Evolutionary conservation across 2,329 filamentous ascomycete genomes (phyloP).

Genomic region (Dendryphion nanum): DNA sequence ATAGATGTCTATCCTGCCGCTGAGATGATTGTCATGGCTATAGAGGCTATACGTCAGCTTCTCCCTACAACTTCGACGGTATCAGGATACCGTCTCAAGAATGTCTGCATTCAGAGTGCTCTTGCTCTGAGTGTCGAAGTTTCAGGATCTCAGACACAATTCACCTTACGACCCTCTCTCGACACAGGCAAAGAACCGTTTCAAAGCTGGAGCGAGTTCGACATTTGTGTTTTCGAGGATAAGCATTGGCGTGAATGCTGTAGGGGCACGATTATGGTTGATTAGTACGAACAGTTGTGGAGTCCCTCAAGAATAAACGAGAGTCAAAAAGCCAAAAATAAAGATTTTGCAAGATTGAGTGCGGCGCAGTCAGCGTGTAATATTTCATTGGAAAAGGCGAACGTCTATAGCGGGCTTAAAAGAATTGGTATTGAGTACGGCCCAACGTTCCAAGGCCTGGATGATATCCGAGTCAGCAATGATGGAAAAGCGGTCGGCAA

Average conservation of each 20-base stretch:
- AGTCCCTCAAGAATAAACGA: background rate
- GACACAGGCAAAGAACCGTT: conserved; percentile 1
- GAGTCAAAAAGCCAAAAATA: background rate
- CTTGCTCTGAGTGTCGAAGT: background rate
- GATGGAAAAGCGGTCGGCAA: background rate
- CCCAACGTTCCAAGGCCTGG: background rate
- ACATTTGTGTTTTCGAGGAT: conserved; percentile 1
- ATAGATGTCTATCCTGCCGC: conserved; percentile 1
- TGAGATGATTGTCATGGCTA: conserved; percentile 3
- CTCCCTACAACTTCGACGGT: too few relatives aligned
- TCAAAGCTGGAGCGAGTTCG: conserved; percentile 2
- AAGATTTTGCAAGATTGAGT: background rate
- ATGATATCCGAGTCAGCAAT: background rate
- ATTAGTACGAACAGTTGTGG: background rate
- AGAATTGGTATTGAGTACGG: background rate
- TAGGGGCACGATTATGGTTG: background rate
- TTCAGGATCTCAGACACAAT: background rate
- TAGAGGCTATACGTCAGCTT: conserved; percentile 1
- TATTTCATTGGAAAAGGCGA: background rate
- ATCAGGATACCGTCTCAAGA: background rate
- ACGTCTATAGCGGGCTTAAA: background rate
- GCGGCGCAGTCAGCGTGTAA: background rate
- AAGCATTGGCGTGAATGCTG: conserved; percentile 2
- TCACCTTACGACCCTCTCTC: background rate
- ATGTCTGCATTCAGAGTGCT: background rate